phyloP scores from a whole-genome alignment of 1,139 yeast genomes.

The Ashbya aceris region DNA sequence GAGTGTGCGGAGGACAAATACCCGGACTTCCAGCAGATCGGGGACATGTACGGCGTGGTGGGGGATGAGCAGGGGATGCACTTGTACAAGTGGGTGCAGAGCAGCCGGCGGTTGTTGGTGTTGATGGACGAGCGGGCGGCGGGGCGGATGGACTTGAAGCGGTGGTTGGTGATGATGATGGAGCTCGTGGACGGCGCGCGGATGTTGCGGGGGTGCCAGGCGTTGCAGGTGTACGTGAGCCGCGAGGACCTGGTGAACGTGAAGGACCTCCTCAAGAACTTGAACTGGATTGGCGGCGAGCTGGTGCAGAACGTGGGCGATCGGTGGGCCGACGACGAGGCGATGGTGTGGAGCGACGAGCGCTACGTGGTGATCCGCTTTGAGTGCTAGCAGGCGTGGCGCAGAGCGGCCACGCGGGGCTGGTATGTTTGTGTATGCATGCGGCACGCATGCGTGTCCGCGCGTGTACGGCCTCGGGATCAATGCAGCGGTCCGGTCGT shows the following conservation, averaged over 20 bases:
- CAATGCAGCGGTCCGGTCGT: too few relatives aligned
- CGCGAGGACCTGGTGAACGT: slow-evolving; percentile 14
- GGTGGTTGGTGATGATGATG: slow-evolving; percentile 2
- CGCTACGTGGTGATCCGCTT: slow-evolving; percentile 24
- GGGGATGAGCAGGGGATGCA: slow-evolving; percentile 1
- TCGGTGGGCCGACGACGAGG: slow-evolving; percentile 9
- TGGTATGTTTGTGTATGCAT: too few relatives aligned
- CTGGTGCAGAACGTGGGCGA: slow-evolving; percentile 16
- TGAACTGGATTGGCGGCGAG: slow-evolving; percentile 28
- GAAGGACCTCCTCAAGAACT: slow-evolving; percentile 18
- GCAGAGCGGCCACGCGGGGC: neutral
- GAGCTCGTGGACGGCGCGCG: neutral
- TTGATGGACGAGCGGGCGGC: neutral
- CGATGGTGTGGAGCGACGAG: slow-evolving; percentile 20
- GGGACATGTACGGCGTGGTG: slow-evolving; percentile 18
- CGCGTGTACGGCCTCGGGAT: too few relatives aligned
- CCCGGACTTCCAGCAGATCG: slow-evolving; percentile 9
- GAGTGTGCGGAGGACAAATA: slow-evolving; percentile 1
- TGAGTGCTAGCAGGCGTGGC: slow-evolving; percentile 16
- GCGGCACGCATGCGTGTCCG: too few relatives aligned
- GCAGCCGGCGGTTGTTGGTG: slow-evolving; percentile 1
- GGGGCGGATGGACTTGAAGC: neutral
- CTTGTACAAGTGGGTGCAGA: slow-evolving; percentile 1
- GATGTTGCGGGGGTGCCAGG: slow-evolving; percentile 3
- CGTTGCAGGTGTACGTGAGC: slow-evolving; percentile 20